These are phyloP conservation scores for Vaccinium macrocarpon DNA, from an alignment of 148 eudicot species.

Conservation along the genomic window DNA sequence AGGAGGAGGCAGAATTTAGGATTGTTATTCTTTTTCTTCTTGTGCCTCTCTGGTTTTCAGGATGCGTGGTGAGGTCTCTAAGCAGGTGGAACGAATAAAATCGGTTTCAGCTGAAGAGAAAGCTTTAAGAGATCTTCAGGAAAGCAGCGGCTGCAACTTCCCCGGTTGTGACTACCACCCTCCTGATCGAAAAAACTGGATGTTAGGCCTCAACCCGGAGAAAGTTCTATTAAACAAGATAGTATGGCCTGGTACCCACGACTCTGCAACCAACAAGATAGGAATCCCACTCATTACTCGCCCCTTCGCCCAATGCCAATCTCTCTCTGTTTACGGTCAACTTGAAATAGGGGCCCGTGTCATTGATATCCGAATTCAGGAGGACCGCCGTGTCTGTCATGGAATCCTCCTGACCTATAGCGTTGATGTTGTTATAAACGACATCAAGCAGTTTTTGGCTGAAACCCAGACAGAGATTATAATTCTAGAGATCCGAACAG, in stretches of 20 bases:
- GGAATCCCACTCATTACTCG: slow-evolving; percentile 69
- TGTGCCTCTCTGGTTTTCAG: slow-evolving; percentile 13
- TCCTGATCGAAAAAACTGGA: slow-evolving; percentile 78
- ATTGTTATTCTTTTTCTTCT: slow-evolving; percentile 10
- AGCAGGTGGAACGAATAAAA: slow-evolving; percentile 50
- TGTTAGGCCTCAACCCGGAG: slow-evolving; percentile 57
- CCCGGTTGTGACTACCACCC: slow-evolving; percentile 70
- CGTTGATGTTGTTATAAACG: slow-evolving; percentile 68
- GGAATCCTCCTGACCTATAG: slow-evolving; percentile 63
- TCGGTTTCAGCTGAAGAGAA: slow-evolving; percentile 46
- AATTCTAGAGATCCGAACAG: slow-evolving; percentile 84
- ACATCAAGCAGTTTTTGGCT: slow-evolving; percentile 63
- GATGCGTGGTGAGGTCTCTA: slow-evolving; percentile 72
- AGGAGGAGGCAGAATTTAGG: slow-evolving; percentile 3
- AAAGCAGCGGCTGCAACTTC: slow-evolving; percentile 49
- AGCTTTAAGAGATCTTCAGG: slow-evolving; percentile 43
- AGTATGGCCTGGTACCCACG: slow-evolving; percentile 92
- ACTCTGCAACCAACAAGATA: slow-evolving; percentile 80
- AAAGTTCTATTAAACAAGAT: slow-evolving; percentile 56
- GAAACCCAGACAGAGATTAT: slow-evolving; percentile 81
- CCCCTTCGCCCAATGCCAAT: slow-evolving; percentile 91
- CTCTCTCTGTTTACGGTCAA: slow-evolving; percentile 71
- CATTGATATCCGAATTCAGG: slow-evolving; percentile 71
- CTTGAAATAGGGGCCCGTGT: slow-evolving; percentile 64
- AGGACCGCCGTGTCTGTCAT: slow-evolving; percentile 77